Base-by-base conservation (phyloP, 495 filamentous ascomycete species). In the Xylaria cubensis region DNA sequence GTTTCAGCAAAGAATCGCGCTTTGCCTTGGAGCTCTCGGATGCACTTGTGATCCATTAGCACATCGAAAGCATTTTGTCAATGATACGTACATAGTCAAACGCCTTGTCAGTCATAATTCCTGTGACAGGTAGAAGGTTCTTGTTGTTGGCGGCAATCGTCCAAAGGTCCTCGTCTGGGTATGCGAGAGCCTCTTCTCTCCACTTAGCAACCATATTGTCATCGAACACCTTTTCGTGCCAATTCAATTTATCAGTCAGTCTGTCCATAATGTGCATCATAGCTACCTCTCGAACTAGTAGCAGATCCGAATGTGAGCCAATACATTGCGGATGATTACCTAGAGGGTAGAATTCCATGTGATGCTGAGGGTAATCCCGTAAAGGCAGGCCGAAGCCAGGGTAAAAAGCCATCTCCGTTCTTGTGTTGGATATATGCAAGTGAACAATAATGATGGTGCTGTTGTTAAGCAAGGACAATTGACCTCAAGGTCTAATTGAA, bases 201-300 rank as follows among this genome's bases (percentile, higher is more conserved):
- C 83, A 86, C 51, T 81, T 80, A 15, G 69, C 73, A 15, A 79
- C 75, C 34, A 84, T 83, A 2, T 62, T 56, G 1, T 86, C 80
- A 75, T 91, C 80, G 70, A 88, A 88, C 58, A 90, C 82, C 76
- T 91, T 86, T 24, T 80, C 77, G 70, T 88, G 82, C 89, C 87
- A 91, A 41, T 85, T 77, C 2, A 78, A 77, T 63, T 86, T 86
- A 72, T 84, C 81, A 2, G 80, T 80, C 13, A 85, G 55, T 2
- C 64, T 63, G 66, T 84, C 78, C 81, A 84, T 82, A 8, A 83
- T 26, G 5, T 75, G 36, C 70, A 84, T 77, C 82, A 85, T 84
- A 59, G 78, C 77, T 6, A 82, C 74, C 67, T 83, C 82, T 26
- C 82, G 78, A 32, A 82, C 74, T 6, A 58, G 72, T 34, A 83